These are phyloP conservation scores for Saccharomycopsis sp. DNA, from an alignment of 805 yeast species.

Conservation along the genomic window DNA sequence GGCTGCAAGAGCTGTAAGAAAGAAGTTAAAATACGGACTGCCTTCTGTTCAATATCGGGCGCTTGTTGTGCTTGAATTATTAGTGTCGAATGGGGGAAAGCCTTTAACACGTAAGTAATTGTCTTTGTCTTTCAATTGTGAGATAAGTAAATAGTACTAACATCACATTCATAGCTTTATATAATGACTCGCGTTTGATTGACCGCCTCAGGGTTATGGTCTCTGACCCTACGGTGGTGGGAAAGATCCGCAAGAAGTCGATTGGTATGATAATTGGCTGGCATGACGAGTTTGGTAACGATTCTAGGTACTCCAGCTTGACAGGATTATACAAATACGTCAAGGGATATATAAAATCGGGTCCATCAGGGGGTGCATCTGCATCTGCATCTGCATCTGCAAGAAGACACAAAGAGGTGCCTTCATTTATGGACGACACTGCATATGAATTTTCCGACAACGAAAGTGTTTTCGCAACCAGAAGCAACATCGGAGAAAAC, in stretches of 20 bases:
- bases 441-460: constrained; percentile 23
- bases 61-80: constrained; percentile 46
- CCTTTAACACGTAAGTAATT: constrained; percentile 12
- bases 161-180: no score
- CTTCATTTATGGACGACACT: constrained; percentile 22
- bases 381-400: no score
- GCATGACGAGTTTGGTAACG: constrained; percentile 50
- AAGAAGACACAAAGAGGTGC: constrained; percentile 16
- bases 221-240: constrained; percentile 33
- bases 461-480: constrained; percentile 6
- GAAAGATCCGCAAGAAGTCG: constrained; percentile 41
- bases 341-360: constrained; percentile 23
- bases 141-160: no score
- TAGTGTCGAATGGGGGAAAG: constrained; percentile 51
- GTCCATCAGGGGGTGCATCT: constrained; percentile 20
- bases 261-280: constrained; percentile 55
- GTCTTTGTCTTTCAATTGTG: no score
- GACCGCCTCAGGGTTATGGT: constrained; percentile 45
- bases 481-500: constrained; percentile 37
- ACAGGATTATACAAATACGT: constrained; percentile 37
- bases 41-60: constrained; percentile 60
- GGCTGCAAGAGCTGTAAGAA: constrained; percentile 87
- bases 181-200: constrained; percentile 60
- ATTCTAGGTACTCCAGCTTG: constrained; percentile 43
- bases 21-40: constrained; percentile 81